Evolutionary conservation across 805 yeast genomes (phyloP), one percentile per base, ranked within the genome.

Genomic region (Isabelozyma heimii): DNA sequence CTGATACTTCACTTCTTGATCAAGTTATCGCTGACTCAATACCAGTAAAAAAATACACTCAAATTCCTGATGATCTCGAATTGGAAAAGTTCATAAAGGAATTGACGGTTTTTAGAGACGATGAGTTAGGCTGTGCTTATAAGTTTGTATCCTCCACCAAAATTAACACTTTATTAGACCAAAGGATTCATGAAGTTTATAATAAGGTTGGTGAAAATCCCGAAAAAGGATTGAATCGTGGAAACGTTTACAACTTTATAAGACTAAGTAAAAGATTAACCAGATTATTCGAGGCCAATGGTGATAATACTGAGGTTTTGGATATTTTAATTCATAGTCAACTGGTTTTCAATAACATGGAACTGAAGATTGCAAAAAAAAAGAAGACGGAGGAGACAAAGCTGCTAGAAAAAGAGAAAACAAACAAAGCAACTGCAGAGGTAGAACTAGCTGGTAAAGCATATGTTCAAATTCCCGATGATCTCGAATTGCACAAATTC

Each of bases 281-380:
- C 4, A 41, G 54, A 57, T 72, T 48, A 68, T 83, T 33, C 61
- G 62, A 66, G 14, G 55, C 80, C 37, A 84, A 85, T 56, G 85
- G 86, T 15, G 85, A 84, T 1, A 78, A 82, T 54, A 70, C 84
- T 2, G 79, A 77, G 47, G 72, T 81, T 9, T 72, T 85, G 57
- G 90, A 85, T 56, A 69, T 84, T 1, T 59, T 84, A 40, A 58
- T 81, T 17, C 76, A 79, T 45, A 80, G 79, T 51, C 80, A 79
- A 47, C 58, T 62, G 48, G 69, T 70, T 10, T 80, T 80, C 56
- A 80, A 79, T 43, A 59, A 59, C 15, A 70, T 77, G 49, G 80
- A 77, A 47, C 60, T 56, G 49, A 52, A 40, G 45, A 51, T 44
- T 14, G 16, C 37, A n/a, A 16, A 20, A 8, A 40, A 39, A 12